A percentile compares a stretch with the other conserved stretches of the same genome.
phyloP scores from a whole-genome alignment of 2,329 filamentous ascomycete species.

The Penicillium sp. region DNA sequence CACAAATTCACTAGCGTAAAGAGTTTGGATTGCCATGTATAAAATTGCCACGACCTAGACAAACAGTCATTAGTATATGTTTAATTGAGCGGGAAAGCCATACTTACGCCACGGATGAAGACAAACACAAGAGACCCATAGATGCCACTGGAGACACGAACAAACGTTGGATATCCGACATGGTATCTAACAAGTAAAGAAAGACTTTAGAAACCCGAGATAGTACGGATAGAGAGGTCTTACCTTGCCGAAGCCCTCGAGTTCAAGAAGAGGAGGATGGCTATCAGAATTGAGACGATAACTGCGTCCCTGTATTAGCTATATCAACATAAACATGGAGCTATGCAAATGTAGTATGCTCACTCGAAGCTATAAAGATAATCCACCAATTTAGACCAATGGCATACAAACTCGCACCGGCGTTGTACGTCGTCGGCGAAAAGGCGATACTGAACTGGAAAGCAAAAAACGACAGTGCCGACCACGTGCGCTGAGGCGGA shows the following conservation, averaged over 20 bases:
- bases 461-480: conserved; percentile 9
- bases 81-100: not conserved
- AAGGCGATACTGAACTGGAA: conserved; percentile 13
- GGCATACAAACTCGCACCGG: conserved; percentile 9
- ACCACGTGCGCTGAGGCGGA: conserved; percentile 5
- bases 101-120: conserved; percentile 12
- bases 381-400: conserved; percentile 12
- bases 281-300: conserved; percentile 9
- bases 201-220: conserved; percentile 1
- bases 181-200: conserved; percentile 2
- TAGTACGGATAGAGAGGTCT: not conserved
- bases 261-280: conserved; percentile 8
- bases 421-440: conserved; percentile 11
- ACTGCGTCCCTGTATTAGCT: not conserved
- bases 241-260: conserved; percentile 3
- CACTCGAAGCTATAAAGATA: conserved; percentile 12
- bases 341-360: not conserved
- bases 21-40: conserved; percentile 11
- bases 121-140: conserved; percentile 11
- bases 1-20: conserved; percentile 8
- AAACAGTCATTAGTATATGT: not conserved
- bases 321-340: not conserved
- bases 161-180: conserved; percentile 10
- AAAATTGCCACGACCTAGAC: conserved; percentile 9
- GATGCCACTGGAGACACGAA: not conserved